Conservation (phyloP, 208 protist species). For the Entamoeba histolytica region DNA sequence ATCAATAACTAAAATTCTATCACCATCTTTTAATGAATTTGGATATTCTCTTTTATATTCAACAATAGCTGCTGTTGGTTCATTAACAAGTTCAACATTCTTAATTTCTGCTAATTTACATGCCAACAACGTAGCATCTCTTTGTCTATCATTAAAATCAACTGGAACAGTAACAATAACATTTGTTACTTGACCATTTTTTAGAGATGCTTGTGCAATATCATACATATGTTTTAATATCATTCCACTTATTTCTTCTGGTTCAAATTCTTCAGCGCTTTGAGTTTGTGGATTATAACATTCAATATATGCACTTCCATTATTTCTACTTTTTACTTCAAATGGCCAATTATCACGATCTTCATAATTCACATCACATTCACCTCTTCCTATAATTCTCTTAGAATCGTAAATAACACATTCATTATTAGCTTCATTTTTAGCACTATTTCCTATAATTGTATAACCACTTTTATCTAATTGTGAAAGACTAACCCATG, state of each 20-base stretch:
- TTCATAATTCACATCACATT: background rate
- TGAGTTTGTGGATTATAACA: background rate
- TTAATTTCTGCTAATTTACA: background rate
- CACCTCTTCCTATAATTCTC: background rate
- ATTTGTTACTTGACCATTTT: background rate
- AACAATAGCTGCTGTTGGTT: background rate
- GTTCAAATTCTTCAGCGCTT: too few species aligned
- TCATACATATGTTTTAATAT: background rate
- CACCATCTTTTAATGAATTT: background rate
- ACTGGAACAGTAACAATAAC: background rate
- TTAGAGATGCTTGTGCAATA: background rate
- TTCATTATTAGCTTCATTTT: background rate
- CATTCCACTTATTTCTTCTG: background rate
- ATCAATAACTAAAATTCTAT: background rate
- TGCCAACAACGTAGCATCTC: background rate
- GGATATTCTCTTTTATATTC: background rate
- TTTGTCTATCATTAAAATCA: background rate
- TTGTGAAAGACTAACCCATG: background rate
- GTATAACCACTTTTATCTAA: background rate
- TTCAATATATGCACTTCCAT: background rate
- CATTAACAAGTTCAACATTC: background rate
- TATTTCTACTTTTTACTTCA: background rate
- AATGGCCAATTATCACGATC: background rate
- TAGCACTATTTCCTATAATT: background rate
- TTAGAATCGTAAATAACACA: too few species aligned